Evolutionary conservation across 345 rosid species (phyloP).

Genomic region (Pugionium cornutum): DNA sequence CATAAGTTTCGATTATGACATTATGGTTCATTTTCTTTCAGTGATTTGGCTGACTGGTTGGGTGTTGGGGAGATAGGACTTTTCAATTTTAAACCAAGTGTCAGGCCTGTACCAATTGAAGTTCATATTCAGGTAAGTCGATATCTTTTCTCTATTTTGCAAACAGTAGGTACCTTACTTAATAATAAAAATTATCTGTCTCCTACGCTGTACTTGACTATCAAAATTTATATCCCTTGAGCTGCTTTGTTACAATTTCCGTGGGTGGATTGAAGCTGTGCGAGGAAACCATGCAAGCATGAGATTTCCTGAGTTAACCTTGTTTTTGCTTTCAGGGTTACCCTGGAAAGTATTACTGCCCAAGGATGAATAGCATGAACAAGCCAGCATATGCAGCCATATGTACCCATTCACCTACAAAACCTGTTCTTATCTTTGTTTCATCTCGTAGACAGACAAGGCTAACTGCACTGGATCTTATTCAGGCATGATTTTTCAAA

Average conservation of each 20-base stretch:
- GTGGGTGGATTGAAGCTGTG: conserved; percentile 17
- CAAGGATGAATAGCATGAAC: conserved; percentile 98
- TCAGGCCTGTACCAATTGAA: conserved; percentile 98
- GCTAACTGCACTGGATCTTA: conserved; percentile 95
- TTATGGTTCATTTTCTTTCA: conserved; percentile 37
- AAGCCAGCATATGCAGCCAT: conserved; percentile 99
- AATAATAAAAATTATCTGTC: not conserved
- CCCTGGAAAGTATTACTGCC: conserved; percentile 93
- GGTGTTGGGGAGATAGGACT: conserved; percentile 92
- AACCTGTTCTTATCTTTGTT: conserved; percentile 95
- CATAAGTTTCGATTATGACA: conserved; percentile 13
- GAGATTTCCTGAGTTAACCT: conserved; percentile 17
- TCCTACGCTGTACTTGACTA: conserved; percentile 9
- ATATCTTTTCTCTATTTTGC: conserved; percentile 29
- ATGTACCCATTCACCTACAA: conserved; percentile 91
- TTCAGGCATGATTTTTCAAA: conserved; percentile 60
- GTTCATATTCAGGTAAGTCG: conserved; percentile 94
- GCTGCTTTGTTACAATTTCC: conserved; percentile 13
- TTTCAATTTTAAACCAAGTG: conserved; percentile 98
- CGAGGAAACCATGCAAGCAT: conserved; percentile 20
- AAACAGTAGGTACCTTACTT: not conserved
- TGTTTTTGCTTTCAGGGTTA: conserved; percentile 68
- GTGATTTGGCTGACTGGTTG: conserved; percentile 99
- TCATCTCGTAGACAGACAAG: conserved; percentile 99
- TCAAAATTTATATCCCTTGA: not conserved